A percentile compares a stretch with the other conserved stretches of the same genome.
These are phyloP conservation scores for Corinectria fuckeliana DNA, from an alignment of 2,329 filamentous ascomycete species.

Conservation along the genomic window DNA sequence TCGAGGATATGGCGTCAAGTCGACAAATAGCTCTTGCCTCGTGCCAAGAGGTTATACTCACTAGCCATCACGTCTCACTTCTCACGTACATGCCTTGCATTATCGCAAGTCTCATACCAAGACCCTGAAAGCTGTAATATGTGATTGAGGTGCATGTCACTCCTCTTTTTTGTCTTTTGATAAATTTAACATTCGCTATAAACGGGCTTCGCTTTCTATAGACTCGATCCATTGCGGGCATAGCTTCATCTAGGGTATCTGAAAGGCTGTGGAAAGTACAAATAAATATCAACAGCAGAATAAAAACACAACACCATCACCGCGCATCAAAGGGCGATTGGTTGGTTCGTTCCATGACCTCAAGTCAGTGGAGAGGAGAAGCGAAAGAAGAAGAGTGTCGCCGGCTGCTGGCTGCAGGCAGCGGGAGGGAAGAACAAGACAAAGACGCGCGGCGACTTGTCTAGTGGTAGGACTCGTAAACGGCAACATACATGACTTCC, in stretches of 20 bases:
- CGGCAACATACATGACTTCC: slow-evolving; percentile 49
- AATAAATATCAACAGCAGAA: background rate
- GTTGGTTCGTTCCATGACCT: background rate
- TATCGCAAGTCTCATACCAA: background rate
- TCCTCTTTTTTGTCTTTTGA: background rate
- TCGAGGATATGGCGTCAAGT: no score
- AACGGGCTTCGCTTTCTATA: background rate
- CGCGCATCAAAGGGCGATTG: background rate
- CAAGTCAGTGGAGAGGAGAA: background rate
- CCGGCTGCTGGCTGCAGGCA: background rate
- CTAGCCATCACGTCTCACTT: background rate
- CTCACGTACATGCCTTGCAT: background rate
- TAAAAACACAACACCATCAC: slow-evolving; percentile 4
- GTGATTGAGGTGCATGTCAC: background rate
- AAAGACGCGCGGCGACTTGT: background rate
- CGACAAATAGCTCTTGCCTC: no score
- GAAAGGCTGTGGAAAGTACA: background rate
- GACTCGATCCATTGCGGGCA: background rate
- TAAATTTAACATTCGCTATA: background rate
- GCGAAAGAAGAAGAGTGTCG: background rate
- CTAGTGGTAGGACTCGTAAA: slow-evolving; percentile 42
- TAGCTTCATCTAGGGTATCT: slow-evolving; percentile 18
- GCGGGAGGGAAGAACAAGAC: background rate
- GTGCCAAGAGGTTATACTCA: no score
- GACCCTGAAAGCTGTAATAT: background rate